Evolutionary conservation across 192 early-diverging fungal species (phyloP), one percentile per base, ranked within the genome.

Genomic region (Rhizophlyctis rosea): DNA sequence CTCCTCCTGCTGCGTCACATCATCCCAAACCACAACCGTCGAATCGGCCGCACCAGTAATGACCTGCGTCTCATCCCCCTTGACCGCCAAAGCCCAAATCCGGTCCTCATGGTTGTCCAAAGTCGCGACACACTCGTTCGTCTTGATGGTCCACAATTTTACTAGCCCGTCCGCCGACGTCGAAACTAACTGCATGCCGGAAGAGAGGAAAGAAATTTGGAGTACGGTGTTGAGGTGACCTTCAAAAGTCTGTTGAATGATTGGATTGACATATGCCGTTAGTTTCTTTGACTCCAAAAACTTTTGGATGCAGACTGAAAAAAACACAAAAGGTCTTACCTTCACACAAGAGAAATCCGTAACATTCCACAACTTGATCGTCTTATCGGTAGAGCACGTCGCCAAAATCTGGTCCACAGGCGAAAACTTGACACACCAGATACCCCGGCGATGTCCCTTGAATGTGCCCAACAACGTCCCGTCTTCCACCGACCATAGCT

Each of bases 201-300:
- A 76, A 3, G 92, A 87, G 52, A 97, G 53, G 67, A 98, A 99
- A 29, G 80, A 78, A 3, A 91, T 80, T 63, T 87, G 85, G 21
- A 99, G 81, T 11, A 97, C 93, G 3, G 93, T 91, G 76, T 94
- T 98, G n/a, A 93, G 88, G 67, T 99, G 97, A 0, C 97, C 95
- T 64, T 99, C 95, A 70, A 99, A 89, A 0, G 95, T 97, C 79
- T 86, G 56, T 7, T n/a, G n/a, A n/a, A n/a, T n/a, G n/a, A n/a
- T n/a, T n/a, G n/a, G n/a, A n/a, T n/a, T n/a, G 25, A 25, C 2
- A 2, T 4, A 28, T 1, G 1, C 36, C 5, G n/a, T n/a, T n/a
- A n/a, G n/a, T n/a, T n/a, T n/a, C n/a, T n/a, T n/a, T n/a, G n/a
- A n/a, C n/a, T n/a, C n/a, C n/a, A n/a, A n/a, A n/a, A n/a, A n/a